Base-by-base conservation (phyloP, 1,139 yeast species). In the Debaryomyces singareniensis region DNA sequence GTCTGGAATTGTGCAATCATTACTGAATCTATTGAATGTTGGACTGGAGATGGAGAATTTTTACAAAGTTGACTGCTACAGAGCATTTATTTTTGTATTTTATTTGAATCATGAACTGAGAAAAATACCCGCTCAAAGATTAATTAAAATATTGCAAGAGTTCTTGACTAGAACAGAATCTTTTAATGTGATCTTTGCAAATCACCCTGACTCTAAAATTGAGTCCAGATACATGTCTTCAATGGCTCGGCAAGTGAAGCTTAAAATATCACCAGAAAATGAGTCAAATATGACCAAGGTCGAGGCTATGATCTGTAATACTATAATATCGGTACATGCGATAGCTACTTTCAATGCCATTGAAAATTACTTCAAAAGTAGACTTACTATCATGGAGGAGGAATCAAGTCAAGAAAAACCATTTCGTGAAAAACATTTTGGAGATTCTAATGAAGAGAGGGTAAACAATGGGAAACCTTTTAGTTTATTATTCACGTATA, bases 291-390 rank as follows among this genome's bases (percentile, higher is more conserved):
- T 49, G 3, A 47, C 47, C 15, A 39, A 39, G 18, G 34, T 57
- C 1, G 62, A 69, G 1, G 45, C 53, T 1, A 49, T 46, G 5
- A 45, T 63, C 40, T 60, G 60, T 23, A 60, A 61, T 22, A 48
- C 79, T 45, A 56, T 75, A 20, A 58, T 87, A 13, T 71, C 89
- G 12, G 83, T 84, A n/a, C 96, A 87, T 50, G 95, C 95, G 0
- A 79, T 87, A 43, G 95, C 96, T 0, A 82, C 96, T 0, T 80
- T 86, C 48, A 73, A 71, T 35, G 75, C 89, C 1, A 67, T 89
- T 24, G 79, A 75, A 30, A 71, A 76, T 2, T 86, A 84, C 45
- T 55, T 80, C 37, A 72, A 51, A 26, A 64, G 53, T 30, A 45
- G 64, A 31, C 40, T 60, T 11, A 42, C 40, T 18, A 44, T 60